A percentile compares a stretch with the other conserved stretches of the same genome.
These are phyloP conservation scores for Stellera chamaejasme DNA, from an alignment of 345 rosid species.

Conservation along the genomic window DNA sequence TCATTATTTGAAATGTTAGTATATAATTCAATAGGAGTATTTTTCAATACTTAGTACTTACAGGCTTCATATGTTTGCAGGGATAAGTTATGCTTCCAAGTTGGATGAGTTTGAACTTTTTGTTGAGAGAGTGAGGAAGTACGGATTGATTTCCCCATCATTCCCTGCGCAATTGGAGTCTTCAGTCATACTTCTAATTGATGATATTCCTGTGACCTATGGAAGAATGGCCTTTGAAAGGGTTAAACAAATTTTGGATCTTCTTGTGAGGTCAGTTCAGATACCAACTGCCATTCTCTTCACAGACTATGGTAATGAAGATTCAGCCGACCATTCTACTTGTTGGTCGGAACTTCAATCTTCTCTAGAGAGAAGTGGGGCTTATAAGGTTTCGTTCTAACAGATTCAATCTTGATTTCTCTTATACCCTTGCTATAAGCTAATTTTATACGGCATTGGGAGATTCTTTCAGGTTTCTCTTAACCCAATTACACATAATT, in stretches of 20 bases:
- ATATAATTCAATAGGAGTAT: neutral
- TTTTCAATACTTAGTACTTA: constrained; percentile 3
- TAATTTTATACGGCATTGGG: constrained; percentile 19
- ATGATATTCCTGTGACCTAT: constrained; percentile 78
- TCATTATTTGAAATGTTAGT: neutral
- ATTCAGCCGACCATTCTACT: constrained; percentile 45
- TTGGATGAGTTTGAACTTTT: constrained; percentile 85
- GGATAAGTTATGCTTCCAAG: constrained; percentile 69
- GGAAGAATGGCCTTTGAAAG: constrained; percentile 64
- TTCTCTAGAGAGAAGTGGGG: constrained; percentile 75
- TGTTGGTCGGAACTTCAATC: constrained; percentile 49
- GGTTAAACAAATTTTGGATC: constrained; percentile 57
- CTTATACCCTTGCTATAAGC: constrained; percentile 8
- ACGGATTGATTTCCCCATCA: constrained; percentile 53
- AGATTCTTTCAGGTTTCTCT: constrained; percentile 57
- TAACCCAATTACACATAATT: constrained; percentile 77
- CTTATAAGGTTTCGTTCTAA: constrained; percentile 60
- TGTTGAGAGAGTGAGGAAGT: constrained; percentile 67
- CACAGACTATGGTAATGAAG: constrained; percentile 48
- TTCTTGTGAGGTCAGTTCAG: constrained; percentile 58
- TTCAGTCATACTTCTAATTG: constrained; percentile 55
- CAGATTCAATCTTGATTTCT: constrained; percentile 14
- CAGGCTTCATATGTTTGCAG: constrained; percentile 26
- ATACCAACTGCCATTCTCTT: constrained; percentile 66
- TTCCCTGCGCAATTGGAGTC: constrained; percentile 25